phyloP scores from a whole-genome alignment of 192 early-diverging fungal species.

The Gorgonomyces haynaldii region DNA sequence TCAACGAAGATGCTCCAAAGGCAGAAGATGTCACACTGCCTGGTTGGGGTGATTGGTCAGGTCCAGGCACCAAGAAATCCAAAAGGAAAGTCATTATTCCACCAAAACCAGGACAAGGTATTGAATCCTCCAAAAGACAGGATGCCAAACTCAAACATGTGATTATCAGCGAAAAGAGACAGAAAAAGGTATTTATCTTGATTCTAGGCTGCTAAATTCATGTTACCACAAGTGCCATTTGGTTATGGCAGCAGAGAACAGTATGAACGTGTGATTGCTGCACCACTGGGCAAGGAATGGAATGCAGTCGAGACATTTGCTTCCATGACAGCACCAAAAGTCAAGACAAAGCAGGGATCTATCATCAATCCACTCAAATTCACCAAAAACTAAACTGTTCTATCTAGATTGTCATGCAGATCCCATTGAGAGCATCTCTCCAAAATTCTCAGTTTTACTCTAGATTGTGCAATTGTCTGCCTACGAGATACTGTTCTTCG shows the following conservation, averaged over 20 bases:
- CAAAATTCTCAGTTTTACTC: slow-evolving; percentile 1
- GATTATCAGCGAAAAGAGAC: slow-evolving; percentile 82
- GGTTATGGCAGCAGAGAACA: slow-evolving; percentile 75
- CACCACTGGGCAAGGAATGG: slow-evolving; percentile 95
- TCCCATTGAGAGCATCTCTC: not conserved
- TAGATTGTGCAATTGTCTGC: slow-evolving; percentile 75
- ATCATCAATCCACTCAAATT: slow-evolving; percentile 71
- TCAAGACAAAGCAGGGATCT: slow-evolving; percentile 70
- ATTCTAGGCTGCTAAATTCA: slow-evolving; percentile 56
- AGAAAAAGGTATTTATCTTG: slow-evolving; percentile 57
- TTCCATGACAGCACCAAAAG: slow-evolving; percentile 65
- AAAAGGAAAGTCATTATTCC: slow-evolving; percentile 55
- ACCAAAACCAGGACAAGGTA: slow-evolving; percentile 27
- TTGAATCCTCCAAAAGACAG: slow-evolving; percentile 25
- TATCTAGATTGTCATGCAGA: too few species aligned
- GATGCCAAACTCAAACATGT: slow-evolving; percentile 70
- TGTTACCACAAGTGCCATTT: slow-evolving; percentile 61
- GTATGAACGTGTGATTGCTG: slow-evolving; percentile 74
- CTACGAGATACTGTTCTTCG: slow-evolving; percentile 79
- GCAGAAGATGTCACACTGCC: slow-evolving; percentile 76
- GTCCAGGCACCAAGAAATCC: slow-evolving; percentile 57
- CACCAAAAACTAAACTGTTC: not conserved
- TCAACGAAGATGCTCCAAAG: slow-evolving; percentile 66
- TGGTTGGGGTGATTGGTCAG: slow-evolving; percentile 63
- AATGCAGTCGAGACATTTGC: slow-evolving; percentile 65